These are phyloP conservation scores for Parascedosporium putredinis DNA, from an alignment of 2,329 filamentous ascomycete species.

Conservation along the genomic window DNA sequence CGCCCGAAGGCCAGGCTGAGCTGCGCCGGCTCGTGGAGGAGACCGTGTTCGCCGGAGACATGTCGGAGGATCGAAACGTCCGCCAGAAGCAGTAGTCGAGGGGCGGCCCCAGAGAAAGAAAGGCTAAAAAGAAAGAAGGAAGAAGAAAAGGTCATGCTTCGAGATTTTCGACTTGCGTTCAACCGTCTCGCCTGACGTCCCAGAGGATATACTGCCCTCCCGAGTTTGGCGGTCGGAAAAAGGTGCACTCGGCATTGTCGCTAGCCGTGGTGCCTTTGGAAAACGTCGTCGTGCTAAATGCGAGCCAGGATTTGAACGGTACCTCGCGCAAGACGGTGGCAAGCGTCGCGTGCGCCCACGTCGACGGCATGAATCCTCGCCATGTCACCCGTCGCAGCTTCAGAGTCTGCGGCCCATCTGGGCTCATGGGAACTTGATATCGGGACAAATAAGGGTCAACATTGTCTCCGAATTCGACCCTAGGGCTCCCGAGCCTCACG, in stretches of 20 bases:
- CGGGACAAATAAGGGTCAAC: constrained; percentile 61
- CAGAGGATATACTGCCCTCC: constrained; percentile 48
- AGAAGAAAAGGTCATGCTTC: background rate
- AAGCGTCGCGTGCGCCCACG: constrained; percentile 40
- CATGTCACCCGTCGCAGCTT: constrained; percentile 44
- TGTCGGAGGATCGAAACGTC: constrained; percentile 54
- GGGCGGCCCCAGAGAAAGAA: constrained; percentile 20
- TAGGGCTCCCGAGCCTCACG: constrained; percentile 54
- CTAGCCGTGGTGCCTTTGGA: constrained; percentile 29
- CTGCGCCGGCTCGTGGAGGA: constrained; percentile 72
- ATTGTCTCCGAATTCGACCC: constrained; percentile 43
- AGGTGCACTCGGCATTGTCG: constrained; percentile 37
- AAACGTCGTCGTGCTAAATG: constrained; percentile 41
- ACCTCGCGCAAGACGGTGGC: constrained; percentile 32
- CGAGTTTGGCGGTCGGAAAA: constrained; percentile 40
- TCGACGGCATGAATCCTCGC: constrained; percentile 45
- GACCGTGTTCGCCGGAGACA: constrained; percentile 57
- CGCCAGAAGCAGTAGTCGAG: constrained; percentile 50
- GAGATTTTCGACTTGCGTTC: background rate
- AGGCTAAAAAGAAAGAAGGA: background rate
- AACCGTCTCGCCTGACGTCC: constrained; percentile 40
- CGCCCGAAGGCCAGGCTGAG: constrained; percentile 67
- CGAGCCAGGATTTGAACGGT: constrained; percentile 42
- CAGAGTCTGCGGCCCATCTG: constrained; percentile 11
- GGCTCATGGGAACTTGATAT: constrained; percentile 45